phyloP scores from a whole-genome alignment of 495 filamentous ascomycete genomes.

The Neurospora sp. region DNA sequence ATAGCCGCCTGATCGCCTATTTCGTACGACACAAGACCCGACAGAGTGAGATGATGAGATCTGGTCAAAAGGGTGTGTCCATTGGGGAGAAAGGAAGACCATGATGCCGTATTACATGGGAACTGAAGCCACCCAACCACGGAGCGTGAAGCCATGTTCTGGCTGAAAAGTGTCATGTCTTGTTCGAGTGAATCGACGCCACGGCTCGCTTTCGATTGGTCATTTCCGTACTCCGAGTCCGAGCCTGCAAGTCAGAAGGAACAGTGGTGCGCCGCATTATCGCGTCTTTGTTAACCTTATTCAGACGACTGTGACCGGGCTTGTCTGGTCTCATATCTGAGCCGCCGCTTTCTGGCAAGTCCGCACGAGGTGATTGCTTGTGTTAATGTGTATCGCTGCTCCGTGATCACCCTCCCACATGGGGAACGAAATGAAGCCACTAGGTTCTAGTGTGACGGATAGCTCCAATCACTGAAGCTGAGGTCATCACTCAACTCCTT shows the following conservation, averaged over 20 bases:
- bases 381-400: background rate
- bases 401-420: background rate
- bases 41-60: background rate
- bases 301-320: constrained; percentile 15
- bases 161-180: background rate
- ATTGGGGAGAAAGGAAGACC: background rate
- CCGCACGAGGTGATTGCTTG: constrained; percentile 1
- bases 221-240: background rate
- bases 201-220: background rate
- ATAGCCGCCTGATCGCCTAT: constrained; percentile 1
- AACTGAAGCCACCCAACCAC: background rate
- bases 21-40: background rate
- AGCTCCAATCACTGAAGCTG: background rate
- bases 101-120: background rate
- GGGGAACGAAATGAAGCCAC: background rate
- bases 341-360: background rate
- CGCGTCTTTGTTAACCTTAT: constrained; percentile 22
- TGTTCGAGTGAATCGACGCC: background rate
- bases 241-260: background rate
- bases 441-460: background rate
- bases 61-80: background rate
- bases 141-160: background rate
- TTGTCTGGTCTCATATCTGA: background rate
- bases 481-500: background rate
- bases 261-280: background rate